Conservation (phyloP, 129 eudicot species). For the Scalesia atractyloides region DNA sequence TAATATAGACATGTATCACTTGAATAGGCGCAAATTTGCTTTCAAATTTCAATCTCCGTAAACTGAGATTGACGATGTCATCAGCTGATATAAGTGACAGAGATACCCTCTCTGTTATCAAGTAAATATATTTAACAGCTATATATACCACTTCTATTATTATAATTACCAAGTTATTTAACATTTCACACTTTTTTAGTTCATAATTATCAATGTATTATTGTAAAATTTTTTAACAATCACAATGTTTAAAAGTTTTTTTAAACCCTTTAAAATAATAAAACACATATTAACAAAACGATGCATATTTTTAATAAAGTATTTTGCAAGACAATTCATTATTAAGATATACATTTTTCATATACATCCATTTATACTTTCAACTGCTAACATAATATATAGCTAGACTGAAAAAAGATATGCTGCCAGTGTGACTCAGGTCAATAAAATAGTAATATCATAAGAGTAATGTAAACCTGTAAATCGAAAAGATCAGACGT, state of each 20-base stretch:
- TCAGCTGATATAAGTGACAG: neutral
- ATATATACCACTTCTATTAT: neutral
- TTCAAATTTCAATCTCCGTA: neutral
- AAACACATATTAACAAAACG: neutral
- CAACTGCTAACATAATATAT: slow-evolving; percentile 9
- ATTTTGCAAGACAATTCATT: neutral
- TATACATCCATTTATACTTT: neutral
- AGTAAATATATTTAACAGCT: neutral
- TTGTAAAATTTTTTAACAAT: neutral
- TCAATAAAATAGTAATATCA: slow-evolving; percentile 8
- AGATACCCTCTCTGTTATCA: neutral
- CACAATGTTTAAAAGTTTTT: neutral
- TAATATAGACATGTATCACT: neutral
- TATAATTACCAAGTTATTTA: neutral
- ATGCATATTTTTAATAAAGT: neutral
- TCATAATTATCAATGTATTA: neutral
- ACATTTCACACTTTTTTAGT: neutral
- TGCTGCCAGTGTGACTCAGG: neutral
- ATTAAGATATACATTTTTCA: neutral
- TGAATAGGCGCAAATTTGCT: neutral
- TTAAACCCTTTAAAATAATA: neutral
- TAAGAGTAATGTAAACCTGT: neutral
- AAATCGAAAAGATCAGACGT: neutral
- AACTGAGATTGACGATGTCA: neutral
- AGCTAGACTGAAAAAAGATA: neutral